These are phyloP conservation scores for Pyrenochaeta sp. DNA, from an alignment of 2,329 filamentous ascomycete species.

Conservation along the genomic window DNA sequence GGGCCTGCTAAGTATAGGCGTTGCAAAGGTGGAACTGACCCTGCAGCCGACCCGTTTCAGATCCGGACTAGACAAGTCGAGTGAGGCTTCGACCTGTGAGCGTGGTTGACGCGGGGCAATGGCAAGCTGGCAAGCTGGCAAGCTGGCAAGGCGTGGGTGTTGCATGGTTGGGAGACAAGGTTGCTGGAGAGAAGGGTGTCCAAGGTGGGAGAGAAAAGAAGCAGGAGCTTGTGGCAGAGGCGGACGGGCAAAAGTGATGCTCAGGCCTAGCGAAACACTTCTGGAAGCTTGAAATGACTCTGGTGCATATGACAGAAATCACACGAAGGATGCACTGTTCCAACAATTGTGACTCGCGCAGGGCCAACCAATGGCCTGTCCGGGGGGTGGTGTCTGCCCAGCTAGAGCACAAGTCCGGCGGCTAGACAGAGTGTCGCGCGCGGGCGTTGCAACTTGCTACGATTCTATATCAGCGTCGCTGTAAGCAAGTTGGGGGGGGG, in stretches of 20 bases:
- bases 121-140: not conserved
- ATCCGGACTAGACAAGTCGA: constrained; percentile 28
- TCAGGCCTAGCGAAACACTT: constrained; percentile 16
- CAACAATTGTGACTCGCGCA: constrained; percentile 23
- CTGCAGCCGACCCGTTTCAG: constrained; percentile 46
- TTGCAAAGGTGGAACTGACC: constrained; percentile 46
- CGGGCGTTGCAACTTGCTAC: constrained; percentile 12
- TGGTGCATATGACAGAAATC: constrained; percentile 31
- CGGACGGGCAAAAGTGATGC: not conserved
- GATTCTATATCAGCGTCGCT: constrained; percentile 19
- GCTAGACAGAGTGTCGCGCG: constrained; percentile 26
- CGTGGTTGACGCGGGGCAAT: constrained; percentile 2
- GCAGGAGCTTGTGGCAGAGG: too few species aligned
- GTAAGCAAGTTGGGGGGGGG: constrained; percentile 1
- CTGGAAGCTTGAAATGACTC: constrained; percentile 16
- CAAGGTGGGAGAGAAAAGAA: not conserved
- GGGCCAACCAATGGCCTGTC: constrained; percentile 33
- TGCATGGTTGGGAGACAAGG: not conserved
- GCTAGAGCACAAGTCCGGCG: constrained; percentile 28
- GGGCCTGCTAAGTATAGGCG: constrained; percentile 46
- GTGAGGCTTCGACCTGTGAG: constrained; percentile 21
- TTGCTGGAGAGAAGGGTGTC: too few species aligned
- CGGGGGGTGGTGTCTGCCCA: constrained; percentile 3
- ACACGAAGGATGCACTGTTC: constrained; percentile 16
- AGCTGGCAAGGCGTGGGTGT: not conserved